Percentiles rank a stretch among this genome's conserved stretches.
Conservation (phyloP, 2,329 filamentous ascomycete genomes). For the Cordyceps fumosorosea region DNA sequence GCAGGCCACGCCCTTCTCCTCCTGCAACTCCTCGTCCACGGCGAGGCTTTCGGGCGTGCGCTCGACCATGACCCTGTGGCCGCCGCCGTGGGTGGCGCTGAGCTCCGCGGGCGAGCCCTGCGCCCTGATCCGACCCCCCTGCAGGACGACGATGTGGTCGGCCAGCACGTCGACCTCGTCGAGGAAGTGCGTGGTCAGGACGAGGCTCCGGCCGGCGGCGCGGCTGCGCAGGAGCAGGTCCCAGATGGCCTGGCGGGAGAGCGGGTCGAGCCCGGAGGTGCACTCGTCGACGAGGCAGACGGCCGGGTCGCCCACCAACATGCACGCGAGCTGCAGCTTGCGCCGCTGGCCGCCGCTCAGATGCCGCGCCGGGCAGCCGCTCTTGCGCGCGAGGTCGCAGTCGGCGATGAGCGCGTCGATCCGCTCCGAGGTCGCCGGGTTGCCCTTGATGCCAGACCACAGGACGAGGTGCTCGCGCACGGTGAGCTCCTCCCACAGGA, state of each 20-base stretch:
- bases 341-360: slow-evolving; percentile 64
- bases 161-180: slow-evolving; percentile 64
- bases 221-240: slow-evolving; percentile 61
- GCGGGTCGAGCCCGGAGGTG: slow-evolving; percentile 60
- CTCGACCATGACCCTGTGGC: slow-evolving; percentile 50
- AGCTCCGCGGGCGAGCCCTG: slow-evolving; percentile 58
- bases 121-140: slow-evolving; percentile 54
- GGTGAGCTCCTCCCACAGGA: slow-evolving; percentile 59
- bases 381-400: slow-evolving; percentile 56
- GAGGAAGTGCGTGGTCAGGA: slow-evolving; percentile 65
- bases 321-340: slow-evolving; percentile 63
- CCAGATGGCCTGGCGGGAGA: slow-evolving; percentile 62
- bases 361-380: slow-evolving; percentile 45
- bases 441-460: slow-evolving; percentile 55
- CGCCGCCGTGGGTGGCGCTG: slow-evolving; percentile 55
- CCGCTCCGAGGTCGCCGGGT: slow-evolving; percentile 33
- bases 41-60: not conserved
- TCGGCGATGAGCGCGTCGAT: slow-evolving; percentile 46
- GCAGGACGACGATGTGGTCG: slow-evolving; percentile 61
- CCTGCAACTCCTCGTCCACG: not conserved
- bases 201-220: slow-evolving; percentile 53
- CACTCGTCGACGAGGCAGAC: slow-evolving; percentile 65
- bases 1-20: not conserved
- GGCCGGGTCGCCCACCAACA: slow-evolving; percentile 62
- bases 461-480: slow-evolving; percentile 58